Base-by-base conservation (phyloP, 768 basidiomycete species). In the Chalciporus piperatus region DNA sequence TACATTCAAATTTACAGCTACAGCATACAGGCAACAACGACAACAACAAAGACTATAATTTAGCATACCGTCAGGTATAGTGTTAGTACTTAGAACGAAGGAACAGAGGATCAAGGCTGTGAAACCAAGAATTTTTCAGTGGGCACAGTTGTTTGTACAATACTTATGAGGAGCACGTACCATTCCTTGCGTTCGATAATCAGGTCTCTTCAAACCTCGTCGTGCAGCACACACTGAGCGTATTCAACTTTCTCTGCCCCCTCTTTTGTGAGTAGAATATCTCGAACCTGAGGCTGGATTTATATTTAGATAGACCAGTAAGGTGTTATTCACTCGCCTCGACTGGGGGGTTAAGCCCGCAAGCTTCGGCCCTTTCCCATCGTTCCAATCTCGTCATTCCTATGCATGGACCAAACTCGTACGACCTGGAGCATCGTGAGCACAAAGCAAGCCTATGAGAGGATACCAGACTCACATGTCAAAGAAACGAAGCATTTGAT, bases 361-460 rank as follows among this genome's bases (percentile, higher is more conserved):
- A 74, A 10, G 77, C 76, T 23, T 84, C 67, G 0, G 95, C 95
- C 44, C 94, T 77, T 62, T 94, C 81, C 92, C 93, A 98, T 35
- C 95, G 76, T 55, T 94, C 83, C 13, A 96, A 70, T 25, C 94
- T 82, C n/a, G 83, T 80, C 48, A 91, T 77, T 0, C 90, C 88
- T 19, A 85, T 72, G 57, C 85, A 90, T 3, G 90, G 91, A 0
- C 91, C 92, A 62, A 84, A 94, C 57, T 89, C 82, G 50, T 85
- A 87, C 2, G 84, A 80, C 64, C 88, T 90, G 6, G 43, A 9
- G 22, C n/a, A 47, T 11, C 12, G 50, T 63, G 42, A 57, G 41
- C 19, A 50, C 40, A 17, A 30, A 35, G 11, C 11, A n/a, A 33
- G 19, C 3, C 22, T 23, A 30, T 43, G 6, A n/a, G 17, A 38